Evolutionary conservation across 768 basidiomycete species (phyloP), one percentile per base, ranked within the genome.

Genomic region (Mycena leptocephala): DNA sequence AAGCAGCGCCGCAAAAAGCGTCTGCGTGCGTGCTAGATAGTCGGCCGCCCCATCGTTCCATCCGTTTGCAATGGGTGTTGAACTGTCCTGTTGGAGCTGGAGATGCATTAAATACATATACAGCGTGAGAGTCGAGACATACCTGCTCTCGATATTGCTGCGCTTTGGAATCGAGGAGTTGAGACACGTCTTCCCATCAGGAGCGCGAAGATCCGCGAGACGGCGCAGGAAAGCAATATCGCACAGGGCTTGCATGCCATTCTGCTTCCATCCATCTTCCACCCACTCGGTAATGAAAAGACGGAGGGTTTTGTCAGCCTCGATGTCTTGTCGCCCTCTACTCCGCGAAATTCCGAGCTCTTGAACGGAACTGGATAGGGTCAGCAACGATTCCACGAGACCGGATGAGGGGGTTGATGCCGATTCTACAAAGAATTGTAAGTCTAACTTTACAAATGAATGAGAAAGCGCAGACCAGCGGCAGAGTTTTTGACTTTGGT

Each of bases 1-100:
- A 22, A 95, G 85, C 55, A 95, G 85, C 8, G 89, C 86, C 5
- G 91, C 90, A 68, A 95, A 85, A 20, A 95, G 85, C 30, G 90
- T 90, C 79, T 94, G 95, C 30, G 89, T 90, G 72, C 92, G 88
- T 46, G 86, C 78, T 28, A 95, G 85, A 77, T 87, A 88, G 64
- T 92, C 90, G 10, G 85, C 80, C 35, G 83, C 75, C 74, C 84
- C 73, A 74, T 77, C 80, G 63, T 66, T 86, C 84, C 70, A 71
- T 69, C 76, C 84, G 78, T 72, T 76, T 33, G 33, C 58, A 71
- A 58, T 73, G 63, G 33, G 80, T 75, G 43, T 63, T 41, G 55
- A 13, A 28, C 61, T 68, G 18, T 43, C 33, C 48, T 72, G 67
- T 53, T 70, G 59, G 30, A 48, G 66, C 59, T 56, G 48, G 26